phyloP scores from a whole-genome alignment of 2,329 filamentous ascomycete genomes.

The Cryphonectria nitschkei region DNA sequence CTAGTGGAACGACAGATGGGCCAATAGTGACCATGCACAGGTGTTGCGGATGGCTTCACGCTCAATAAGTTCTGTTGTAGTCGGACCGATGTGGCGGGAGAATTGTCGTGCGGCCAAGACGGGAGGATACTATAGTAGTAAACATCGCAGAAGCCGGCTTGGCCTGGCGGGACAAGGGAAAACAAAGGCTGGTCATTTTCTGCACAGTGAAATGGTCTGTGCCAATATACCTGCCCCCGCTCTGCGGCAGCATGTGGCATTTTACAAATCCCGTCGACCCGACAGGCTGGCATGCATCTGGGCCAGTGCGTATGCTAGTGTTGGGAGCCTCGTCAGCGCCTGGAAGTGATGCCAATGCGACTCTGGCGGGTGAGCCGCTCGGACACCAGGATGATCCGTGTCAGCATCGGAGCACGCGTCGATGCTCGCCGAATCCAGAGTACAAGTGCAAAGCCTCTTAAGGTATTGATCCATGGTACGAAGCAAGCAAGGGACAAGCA shows the following conservation, averaged over 20 bases:
- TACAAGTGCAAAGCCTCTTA: neutral
- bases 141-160: neutral
- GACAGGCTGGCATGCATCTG: constrained; percentile 22
- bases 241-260: neutral
- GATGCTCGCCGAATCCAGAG: constrained; percentile 6
- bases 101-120: neutral
- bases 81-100: constrained; percentile 8
- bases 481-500: neutral
- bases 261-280: constrained; percentile 22
- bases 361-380: constrained; percentile 14
- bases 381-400: constrained; percentile 26
- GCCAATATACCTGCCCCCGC: neutral
- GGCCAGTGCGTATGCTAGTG: neutral
- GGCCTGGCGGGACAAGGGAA: neutral
- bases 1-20: neutral
- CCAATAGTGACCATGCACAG: neutral
- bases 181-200: neutral
- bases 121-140: neutral
- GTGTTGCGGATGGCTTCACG: neutral
- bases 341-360: constrained; percentile 18
- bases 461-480: neutral
- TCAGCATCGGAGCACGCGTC: constrained; percentile 1
- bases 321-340: constrained; percentile 16
- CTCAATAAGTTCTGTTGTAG: neutral
- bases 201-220: constrained; percentile 4